Evolutionary conservation across 176 grass and related monocot genomes (phyloP).

Genomic region (Hyparrhenia diplandra): DNA sequence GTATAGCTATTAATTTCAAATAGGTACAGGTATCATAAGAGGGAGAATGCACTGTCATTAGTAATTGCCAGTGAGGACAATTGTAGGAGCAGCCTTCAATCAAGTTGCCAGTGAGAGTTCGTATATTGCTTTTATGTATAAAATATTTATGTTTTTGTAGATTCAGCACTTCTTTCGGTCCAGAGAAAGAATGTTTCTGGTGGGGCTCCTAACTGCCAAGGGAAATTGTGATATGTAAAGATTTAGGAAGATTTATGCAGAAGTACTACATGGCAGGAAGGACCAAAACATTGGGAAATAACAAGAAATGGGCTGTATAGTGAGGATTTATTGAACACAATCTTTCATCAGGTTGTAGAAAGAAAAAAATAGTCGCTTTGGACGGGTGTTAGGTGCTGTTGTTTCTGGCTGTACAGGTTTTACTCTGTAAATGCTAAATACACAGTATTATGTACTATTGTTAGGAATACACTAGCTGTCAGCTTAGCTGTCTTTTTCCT

Average conservation of each 20-base stretch:
- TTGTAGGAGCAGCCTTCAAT: no score
- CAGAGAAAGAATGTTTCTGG: conserved; percentile 26
- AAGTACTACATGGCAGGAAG: conserved; percentile 9
- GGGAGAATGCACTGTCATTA: no score
- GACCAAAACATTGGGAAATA: conserved; percentile 2
- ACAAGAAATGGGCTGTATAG: neutral
- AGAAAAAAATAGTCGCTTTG: neutral
- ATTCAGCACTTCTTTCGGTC: conserved; percentile 38
- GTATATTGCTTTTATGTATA: no score
- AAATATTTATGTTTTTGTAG: no score
- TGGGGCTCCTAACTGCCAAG: conserved; percentile 29
- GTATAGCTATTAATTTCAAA: no score
- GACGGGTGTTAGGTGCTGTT: neutral
- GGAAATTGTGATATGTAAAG: conserved; percentile 27
- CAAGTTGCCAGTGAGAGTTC: no score
- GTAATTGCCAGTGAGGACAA: no score
- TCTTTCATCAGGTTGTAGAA: neutral
- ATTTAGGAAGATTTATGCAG: neutral
- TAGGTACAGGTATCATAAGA: no score
- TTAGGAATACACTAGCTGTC: neutral
- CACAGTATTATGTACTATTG: neutral
- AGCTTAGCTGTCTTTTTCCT: neutral
- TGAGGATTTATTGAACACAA: conserved; percentile 11
- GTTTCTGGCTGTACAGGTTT: conserved; percentile 19
- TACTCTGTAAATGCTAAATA: conserved; percentile 13